Base-by-base conservation (phyloP, 208 protist genomes). In the Phytomonas francai region DNA sequence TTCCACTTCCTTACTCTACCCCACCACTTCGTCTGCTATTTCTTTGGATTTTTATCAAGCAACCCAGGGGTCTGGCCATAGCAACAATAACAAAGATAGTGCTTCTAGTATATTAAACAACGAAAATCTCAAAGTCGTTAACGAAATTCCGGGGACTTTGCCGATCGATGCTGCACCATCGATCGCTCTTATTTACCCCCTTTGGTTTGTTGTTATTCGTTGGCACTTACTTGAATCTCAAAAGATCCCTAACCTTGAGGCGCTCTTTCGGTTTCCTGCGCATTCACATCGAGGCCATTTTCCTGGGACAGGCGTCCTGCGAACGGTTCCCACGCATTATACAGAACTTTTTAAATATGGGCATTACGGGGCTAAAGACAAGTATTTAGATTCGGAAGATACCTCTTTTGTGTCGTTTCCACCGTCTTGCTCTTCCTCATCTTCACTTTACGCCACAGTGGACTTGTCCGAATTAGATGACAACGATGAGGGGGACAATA, bases 61-160 rank as follows among this genome's bases (percentile, higher is more conserved):
- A 54, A 54, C 11, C 22, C 45, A 54, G 45, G 45, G 1, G 16
- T 54, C 45, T 25, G 19, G 45, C n/a, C 29, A 67, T 25, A 67
- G 45, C 63, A 67, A 63, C 25, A 67, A 1, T 22, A 59, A 67
- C 49, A 36, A 71, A 30, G 25, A 33, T 36, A 58, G 25, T 58
- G 49, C 22, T 45, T 5, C n/a, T 33, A 14, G 28, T 22, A 32
- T 67, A 22, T 49, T 63, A 6, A 67, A 65, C 39, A 25, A 67
- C 14, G 49, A 49, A 22, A 54, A 67, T 29, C 14, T 28, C 65
- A 36, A 58, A 19, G n/a, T n/a, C 2, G 22, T 30, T 22, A 25
- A 32, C 0, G 49, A 67, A 36, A 9, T 31, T 25, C 28, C 58
- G 0, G 28, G 25, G 27, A 31, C 58, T 19, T 36, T 19, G 16